These are phyloP conservation scores for Trichoderma afroharzianum DNA, from an alignment of 2,329 filamentous ascomycete genomes.

Conservation along the genomic window DNA sequence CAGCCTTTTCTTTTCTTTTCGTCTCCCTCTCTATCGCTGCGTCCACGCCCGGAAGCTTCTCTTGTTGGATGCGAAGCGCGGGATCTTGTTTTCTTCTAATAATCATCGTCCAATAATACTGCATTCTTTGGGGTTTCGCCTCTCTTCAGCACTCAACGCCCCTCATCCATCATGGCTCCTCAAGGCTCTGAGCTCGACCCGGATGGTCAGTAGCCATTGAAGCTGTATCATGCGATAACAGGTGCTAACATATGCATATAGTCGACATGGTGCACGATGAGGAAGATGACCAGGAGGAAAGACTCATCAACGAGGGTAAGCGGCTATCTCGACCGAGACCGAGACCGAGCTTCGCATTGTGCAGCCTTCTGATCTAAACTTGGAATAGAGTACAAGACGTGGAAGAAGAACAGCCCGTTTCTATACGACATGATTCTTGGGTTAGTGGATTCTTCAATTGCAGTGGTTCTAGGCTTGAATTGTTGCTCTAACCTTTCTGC, in stretches of 20 bases:
- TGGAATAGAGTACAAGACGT: slow-evolving; percentile 88
- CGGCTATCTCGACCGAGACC: not conserved
- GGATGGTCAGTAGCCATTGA: slow-evolving; percentile 30
- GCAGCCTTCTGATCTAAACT: slow-evolving; percentile 5
- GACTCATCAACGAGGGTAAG: slow-evolving; percentile 87
- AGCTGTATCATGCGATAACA: not conserved
- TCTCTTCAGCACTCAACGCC: not conserved
- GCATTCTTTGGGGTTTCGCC: not conserved
- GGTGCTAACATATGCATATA: slow-evolving; percentile 18
- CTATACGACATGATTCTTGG: slow-evolving; percentile 97
- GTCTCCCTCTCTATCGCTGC: not conserved
- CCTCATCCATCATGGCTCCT: slow-evolving; percentile 33
- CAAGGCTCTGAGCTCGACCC: slow-evolving; percentile 35
- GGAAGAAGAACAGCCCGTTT: slow-evolving; percentile 99
- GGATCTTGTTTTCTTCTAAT: not conserved
- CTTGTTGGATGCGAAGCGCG: not conserved
- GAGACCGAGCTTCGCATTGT: not conserved
- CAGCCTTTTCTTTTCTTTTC: not conserved
- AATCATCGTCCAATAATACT: not conserved
- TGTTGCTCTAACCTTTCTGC: slow-evolving; percentile 1
- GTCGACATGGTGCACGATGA: slow-evolving; percentile 56
- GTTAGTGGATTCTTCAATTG: slow-evolving; percentile 35
- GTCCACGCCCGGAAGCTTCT: not conserved
- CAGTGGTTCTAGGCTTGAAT: not conserved
- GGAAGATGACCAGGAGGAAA: slow-evolving; percentile 70